These are phyloP conservation scores for Myxozyma mucilagina DNA, from an alignment of 805 yeast genomes.

Conservation along the genomic window DNA sequence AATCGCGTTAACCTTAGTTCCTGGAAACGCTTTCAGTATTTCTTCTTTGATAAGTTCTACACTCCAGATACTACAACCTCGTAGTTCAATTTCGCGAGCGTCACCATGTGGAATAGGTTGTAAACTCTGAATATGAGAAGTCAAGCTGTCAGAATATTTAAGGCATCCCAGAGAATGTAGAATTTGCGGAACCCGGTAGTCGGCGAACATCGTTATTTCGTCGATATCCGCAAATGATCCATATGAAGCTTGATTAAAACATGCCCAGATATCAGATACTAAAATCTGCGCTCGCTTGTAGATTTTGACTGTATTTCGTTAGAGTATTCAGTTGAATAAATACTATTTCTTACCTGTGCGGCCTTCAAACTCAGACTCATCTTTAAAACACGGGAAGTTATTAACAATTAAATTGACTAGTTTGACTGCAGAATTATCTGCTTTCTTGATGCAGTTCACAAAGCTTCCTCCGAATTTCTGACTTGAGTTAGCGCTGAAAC, in stretches of 20 bases:
- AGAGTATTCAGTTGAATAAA: not conserved
- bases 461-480: constrained; percentile 32
- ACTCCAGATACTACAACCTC: constrained; percentile 47
- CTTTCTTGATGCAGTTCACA: constrained; percentile 34
- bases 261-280: constrained; percentile 46
- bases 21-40: constrained; percentile 34
- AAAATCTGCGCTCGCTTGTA: constrained; percentile 48
- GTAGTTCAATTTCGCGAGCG: constrained; percentile 44
- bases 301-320: constrained; percentile 35
- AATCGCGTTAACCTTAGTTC: constrained; percentile 40
- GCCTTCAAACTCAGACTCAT: constrained; percentile 38
- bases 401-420: constrained; percentile 39
- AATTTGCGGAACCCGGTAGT: constrained; percentile 50
- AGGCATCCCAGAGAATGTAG: constrained; percentile 43
- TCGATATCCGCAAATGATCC: constrained; percentile 46
- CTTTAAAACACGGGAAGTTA: constrained; percentile 42
- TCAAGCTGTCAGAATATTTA: constrained; percentile 38
- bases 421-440: constrained; percentile 39
- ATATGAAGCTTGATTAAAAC: constrained; percentile 42
- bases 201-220: constrained; percentile 49
- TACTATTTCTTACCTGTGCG: constrained; percentile 6
- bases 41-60: constrained; percentile 42
- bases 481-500: not conserved
- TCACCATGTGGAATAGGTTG: constrained; percentile 39
- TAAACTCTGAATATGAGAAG: constrained; percentile 30